Evolutionary conservation across 768 basidiomycete species (phyloP), one percentile per base, ranked within the genome.

Genomic region (Boletus huronensis): DNA sequence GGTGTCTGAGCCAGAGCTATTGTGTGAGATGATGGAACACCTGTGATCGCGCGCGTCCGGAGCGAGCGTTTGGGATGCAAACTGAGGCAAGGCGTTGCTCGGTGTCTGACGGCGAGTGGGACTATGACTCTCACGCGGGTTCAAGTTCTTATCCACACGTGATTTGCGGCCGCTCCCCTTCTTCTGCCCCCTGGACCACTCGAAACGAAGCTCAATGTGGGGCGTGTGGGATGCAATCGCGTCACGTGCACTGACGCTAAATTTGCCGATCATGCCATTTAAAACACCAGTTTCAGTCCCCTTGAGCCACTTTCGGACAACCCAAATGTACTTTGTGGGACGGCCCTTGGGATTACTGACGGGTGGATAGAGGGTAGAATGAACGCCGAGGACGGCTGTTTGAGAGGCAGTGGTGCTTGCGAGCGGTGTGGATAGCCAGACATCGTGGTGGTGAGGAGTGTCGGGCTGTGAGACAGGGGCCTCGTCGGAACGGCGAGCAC

Each of bases 241-340:
- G 35, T 58, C 69, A 17, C 69, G 69, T 51, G 58, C 32, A 35
- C 64, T 62, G 6, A 66, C 61, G 52, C 66, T 70, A 54, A 77
- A 64, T 53, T 70, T 72, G 29, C 73, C 76, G 44, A 76, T 72
- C 56, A 81, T 65, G 19, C 76, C 79, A 42, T 79, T 70, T 14
- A 82, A 48, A 36, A 81, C 64, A 35, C 80, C 69, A 6, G 71
- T 65, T 17, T 79, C 78, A 10, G 70, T 66, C 25, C 78, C 79
- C 66, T 92, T 93, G 59, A 86, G 66, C 91, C 91, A 93, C 58
- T 74, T 77, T 46, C 84, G 76, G 26, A 90, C 82, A 19, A 87
- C 75, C 90, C 90, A 93, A 6, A 87, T 81, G 54, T 93, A 91
- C 70, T 71, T 72, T 9, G 68, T 70, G 1, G 79, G 75, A 3